Conservation (phyloP, 2,329 filamentous ascomycete genomes). For the Metarhizium guizhouense region DNA sequence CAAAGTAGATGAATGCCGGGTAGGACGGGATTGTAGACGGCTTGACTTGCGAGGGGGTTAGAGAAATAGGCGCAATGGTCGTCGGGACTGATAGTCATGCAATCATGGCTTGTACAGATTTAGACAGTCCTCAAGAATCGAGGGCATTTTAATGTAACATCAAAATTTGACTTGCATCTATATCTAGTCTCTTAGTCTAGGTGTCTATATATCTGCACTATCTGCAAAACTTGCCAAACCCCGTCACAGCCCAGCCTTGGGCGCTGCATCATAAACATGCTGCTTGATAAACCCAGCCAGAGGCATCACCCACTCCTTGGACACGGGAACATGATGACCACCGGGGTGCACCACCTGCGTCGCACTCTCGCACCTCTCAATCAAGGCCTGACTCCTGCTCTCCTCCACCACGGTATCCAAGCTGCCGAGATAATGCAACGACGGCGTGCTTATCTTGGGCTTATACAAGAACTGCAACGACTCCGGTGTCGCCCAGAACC, state of each 20-base stretch:
- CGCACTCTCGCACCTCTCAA: conserved; percentile 52
- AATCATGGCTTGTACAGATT: conserved; percentile 19
- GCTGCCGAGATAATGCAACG: conserved; percentile 73
- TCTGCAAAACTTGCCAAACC: background rate
- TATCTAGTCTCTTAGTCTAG: background rate
- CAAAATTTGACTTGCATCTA: conserved; percentile 14
- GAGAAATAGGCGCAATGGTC: background rate
- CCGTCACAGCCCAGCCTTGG: conserved; percentile 16
- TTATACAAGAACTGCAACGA: conserved; percentile 59
- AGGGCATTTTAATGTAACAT: conserved; percentile 20
- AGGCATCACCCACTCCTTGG: conserved; percentile 71
- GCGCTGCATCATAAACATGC: conserved; percentile 19
- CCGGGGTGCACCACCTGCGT: conserved; percentile 66
- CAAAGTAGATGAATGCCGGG: conserved; percentile 22
- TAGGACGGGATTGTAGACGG: background rate
- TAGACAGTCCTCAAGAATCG: conserved; percentile 21
- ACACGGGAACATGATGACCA: conserved; percentile 80
- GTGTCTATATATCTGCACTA: background rate
- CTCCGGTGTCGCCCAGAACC: conserved; percentile 58
- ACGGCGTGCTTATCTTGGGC: conserved; percentile 65
- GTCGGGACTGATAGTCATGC: background rate
- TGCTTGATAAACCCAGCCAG: conserved; percentile 61
- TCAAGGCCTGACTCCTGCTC: conserved; percentile 54
- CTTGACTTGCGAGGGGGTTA: background rate
- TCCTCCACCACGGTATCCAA: conserved; percentile 87